Conservation (phyloP, 257 asterid genomes). For the Solanum commersonii region DNA sequence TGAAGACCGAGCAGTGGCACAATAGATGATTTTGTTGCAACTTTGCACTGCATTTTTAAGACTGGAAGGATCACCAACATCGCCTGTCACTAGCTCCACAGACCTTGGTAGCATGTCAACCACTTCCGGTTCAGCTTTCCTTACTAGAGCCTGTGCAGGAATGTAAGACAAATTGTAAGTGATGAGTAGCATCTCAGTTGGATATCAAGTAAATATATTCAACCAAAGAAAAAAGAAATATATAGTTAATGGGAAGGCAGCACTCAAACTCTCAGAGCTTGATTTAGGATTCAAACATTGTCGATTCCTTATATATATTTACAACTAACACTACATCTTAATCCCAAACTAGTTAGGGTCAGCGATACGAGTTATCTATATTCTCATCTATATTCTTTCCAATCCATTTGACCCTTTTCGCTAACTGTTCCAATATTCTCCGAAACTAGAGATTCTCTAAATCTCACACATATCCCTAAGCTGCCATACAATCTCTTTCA, state of each 20-base stretch:
- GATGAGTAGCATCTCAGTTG: not conserved
- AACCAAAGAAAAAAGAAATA: not conserved
- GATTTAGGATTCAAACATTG: not conserved
- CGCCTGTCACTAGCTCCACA: conserved; percentile 77
- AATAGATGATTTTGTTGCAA: conserved; percentile 84
- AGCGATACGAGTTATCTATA: not conserved
- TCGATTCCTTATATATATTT: not conserved
- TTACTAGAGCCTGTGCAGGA: conserved; percentile 64
- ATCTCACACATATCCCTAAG: not conserved
- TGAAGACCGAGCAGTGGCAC: conserved; percentile 95
- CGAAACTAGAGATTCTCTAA: not conserved
- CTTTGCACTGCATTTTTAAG: conserved; percentile 69
- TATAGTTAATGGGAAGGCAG: not conserved
- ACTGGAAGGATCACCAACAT: conserved; percentile 83
- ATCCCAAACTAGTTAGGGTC: not conserved
- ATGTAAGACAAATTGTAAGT: not conserved
- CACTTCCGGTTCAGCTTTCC: conserved; percentile 68
- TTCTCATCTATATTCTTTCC: not conserved
- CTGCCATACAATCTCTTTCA: not conserved
- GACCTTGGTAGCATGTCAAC: conserved; percentile 85
- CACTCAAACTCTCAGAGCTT: not conserved
- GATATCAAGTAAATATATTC: not conserved
- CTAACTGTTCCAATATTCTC: not conserved
- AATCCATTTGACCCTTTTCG: not conserved
- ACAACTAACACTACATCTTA: not conserved